A percentile compares a stretch with the other conserved stretches of the same genome.
Evolutionary conservation across 108 stramenopile species (phyloP).

Genomic region (Fragilariopsis cylindrus): DNA sequence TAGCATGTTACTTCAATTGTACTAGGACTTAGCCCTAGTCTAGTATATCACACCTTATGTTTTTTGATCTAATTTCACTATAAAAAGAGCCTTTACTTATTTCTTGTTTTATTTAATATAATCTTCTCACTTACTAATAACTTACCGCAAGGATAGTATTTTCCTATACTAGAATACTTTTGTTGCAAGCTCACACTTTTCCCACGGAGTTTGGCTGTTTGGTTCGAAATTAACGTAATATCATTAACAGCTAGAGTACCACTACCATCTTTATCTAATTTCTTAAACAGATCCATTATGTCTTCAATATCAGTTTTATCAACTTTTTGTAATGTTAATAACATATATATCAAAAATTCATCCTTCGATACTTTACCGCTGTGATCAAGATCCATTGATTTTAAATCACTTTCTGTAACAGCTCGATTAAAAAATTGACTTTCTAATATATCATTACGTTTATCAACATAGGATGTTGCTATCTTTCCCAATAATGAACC

Average conservation of each 20-base stretch:
- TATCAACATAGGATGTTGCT: constrained; percentile 44
- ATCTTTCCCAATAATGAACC: constrained; percentile 49
- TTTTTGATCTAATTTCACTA: too few relatives aligned
- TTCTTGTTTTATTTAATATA: too few relatives aligned
- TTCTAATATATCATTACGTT: constrained; percentile 29
- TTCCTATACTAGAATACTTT: too few relatives aligned
- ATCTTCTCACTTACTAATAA: too few relatives aligned
- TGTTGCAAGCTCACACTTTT: too few relatives aligned
- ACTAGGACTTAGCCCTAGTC: too few relatives aligned
- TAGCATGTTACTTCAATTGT: too few relatives aligned
- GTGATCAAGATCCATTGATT: constrained; percentile 49
- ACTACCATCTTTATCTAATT: constrained; percentile 30
- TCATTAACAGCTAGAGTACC: constrained; percentile 24
- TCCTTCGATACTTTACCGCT: constrained; percentile 47
- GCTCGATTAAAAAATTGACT: constrained; percentile 44
- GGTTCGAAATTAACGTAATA: background rate
- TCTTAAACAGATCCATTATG: constrained; percentile 26
- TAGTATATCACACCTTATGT: too few relatives aligned
- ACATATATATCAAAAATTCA: constrained; percentile 62
- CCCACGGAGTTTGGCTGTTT: background rate
- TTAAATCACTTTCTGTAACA: constrained; percentile 48
- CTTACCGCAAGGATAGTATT: too few relatives aligned
- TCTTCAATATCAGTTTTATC: constrained; percentile 33
- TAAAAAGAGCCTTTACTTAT: too few relatives aligned
- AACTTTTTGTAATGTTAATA: constrained; percentile 70